Evolutionary conservation across 345 rosid species (phyloP), one percentile per base, ranked within the genome.

Genomic region (Citropsis articulata): DNA sequence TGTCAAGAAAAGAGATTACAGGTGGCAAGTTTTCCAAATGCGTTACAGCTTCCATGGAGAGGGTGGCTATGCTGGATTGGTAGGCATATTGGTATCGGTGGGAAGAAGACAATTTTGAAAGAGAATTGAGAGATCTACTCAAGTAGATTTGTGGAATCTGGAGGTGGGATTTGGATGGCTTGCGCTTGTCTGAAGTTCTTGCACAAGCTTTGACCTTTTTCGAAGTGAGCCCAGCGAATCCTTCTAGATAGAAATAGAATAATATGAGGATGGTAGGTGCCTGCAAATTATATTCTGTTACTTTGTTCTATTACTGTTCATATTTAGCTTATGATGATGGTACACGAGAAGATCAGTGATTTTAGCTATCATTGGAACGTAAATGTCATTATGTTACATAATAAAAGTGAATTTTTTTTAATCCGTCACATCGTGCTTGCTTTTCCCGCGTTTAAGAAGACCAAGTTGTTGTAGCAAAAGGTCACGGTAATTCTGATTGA

Each of bases 21-120:
- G 5, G 71, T 70, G 72, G 80, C n/a, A 21, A 50, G 68, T 14
- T 69, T 48, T 1, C 56, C 28, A 73, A 38, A 66, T 82, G 88
- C 62, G 76, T 75, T 83, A 78, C 85, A 84, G 89, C 85, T 72
- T 45, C 79, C 63, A 72, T 42, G 63, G 80, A 73, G 82, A 66
- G 79, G 62, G 19, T 69, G 73, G 33, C 53, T 9, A 75, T 57
- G 71, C 53, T 64, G 66, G 57, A 66, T 64, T 78, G 83, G 72
- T 71, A 71, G 78, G 79, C 76, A 79, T 77, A 7, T 21, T 68
- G 55, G 75, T 77, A 7, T 21, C 59, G 55, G 78, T 74, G 82
- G 69, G 36, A 22, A 78, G 82, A 79, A 69, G 72, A 75, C 79
- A 80, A 36, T 40, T 71, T 77, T 77, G 81, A 76, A 80, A 77